phyloP scores from a whole-genome alignment of 768 basidiomycete genomes.

The Symmetrospora coprosmae region DNA sequence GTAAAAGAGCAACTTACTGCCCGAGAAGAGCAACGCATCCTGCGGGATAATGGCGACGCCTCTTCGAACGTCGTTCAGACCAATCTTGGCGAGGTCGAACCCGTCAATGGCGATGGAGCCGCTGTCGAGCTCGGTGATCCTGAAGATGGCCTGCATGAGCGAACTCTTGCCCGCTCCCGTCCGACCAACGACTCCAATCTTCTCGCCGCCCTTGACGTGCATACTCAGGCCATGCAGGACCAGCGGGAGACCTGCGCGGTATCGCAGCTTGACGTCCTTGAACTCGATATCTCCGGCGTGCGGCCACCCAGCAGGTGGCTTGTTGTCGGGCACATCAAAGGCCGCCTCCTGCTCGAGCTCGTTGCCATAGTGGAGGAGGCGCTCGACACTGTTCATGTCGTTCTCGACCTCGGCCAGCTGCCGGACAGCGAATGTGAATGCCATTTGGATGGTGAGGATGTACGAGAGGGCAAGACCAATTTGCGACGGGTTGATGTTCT shows the following conservation, averaged over 20 bases:
- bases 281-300: constrained; percentile 57
- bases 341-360: constrained; percentile 69
- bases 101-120: constrained; percentile 68
- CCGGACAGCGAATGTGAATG: constrained; percentile 45
- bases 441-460: constrained; percentile 44
- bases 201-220: constrained; percentile 59
- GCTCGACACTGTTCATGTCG: constrained; percentile 59
- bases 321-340: constrained; percentile 49
- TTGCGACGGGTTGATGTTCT: constrained; percentile 61
- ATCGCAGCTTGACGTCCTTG: constrained; percentile 59
- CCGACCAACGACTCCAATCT: constrained; percentile 77
- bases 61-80: constrained; percentile 43
- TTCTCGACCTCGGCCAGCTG: constrained; percentile 62
- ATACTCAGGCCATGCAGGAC: constrained; percentile 73
- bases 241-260: constrained; percentile 72
- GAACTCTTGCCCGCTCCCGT: constrained; percentile 39
- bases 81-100: constrained; percentile 67
- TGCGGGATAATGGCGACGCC: constrained; percentile 34
- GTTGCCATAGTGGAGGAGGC: constrained; percentile 65
- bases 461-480: constrained; percentile 69
- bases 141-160: constrained; percentile 22
- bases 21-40: constrained; percentile 46
- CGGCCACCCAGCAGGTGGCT: constrained; percentile 60
- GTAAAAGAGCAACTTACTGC: constrained; percentile 40
- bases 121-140: constrained; percentile 57